A percentile compares a stretch with the other conserved stretches of the same genome.
These are phyloP conservation scores for Colletotrichum ledebouriae DNA, from an alignment of 2,329 filamentous ascomycete genomes.

Conservation along the genomic window DNA sequence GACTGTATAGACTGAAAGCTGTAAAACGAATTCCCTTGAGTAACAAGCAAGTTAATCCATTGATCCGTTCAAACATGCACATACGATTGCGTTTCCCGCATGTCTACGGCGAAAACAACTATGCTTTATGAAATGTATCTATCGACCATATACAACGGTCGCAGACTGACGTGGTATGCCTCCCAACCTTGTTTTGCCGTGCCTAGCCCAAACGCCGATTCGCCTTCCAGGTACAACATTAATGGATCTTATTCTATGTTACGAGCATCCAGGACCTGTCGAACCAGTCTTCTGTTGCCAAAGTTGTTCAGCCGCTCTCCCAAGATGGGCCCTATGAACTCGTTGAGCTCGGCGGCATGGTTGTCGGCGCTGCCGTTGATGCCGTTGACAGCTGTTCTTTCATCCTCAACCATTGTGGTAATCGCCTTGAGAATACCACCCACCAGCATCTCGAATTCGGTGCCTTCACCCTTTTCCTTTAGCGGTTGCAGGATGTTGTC, in stretches of 20 bases:
- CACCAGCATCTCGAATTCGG: slow-evolving; percentile 69
- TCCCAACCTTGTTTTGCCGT: slow-evolving; percentile 34
- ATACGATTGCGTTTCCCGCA: too few species aligned
- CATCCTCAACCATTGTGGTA: slow-evolving; percentile 56
- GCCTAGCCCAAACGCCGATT: slow-evolving; percentile 44
- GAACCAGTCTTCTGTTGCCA: slow-evolving; percentile 62
- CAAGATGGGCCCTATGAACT: slow-evolving; percentile 68
- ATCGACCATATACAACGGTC: slow-evolving; percentile 16
- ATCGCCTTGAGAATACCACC: slow-evolving; percentile 69
- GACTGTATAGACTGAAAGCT: slow-evolving; percentile 42
- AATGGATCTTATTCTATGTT: slow-evolving; percentile 59
- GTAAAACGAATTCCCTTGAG: slow-evolving; percentile 42
- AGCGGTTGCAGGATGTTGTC: slow-evolving; percentile 66
- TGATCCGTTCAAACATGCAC: not conserved
- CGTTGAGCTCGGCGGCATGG: slow-evolving; percentile 62
- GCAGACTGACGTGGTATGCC: slow-evolving; percentile 38
- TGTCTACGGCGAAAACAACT: not conserved
- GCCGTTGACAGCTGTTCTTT: slow-evolving; percentile 38
- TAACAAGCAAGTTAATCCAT: slow-evolving; percentile 39
- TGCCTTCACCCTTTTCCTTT: slow-evolving; percentile 63
- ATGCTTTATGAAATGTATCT: not conserved
- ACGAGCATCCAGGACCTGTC: slow-evolving; percentile 67
- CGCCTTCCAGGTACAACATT: slow-evolving; percentile 44
- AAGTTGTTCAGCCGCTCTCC: slow-evolving; percentile 62
- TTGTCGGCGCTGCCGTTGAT: slow-evolving; percentile 47